phyloP scores from a whole-genome alignment of 345 rosid genomes.

The Eucalyptus grandis region DNA sequence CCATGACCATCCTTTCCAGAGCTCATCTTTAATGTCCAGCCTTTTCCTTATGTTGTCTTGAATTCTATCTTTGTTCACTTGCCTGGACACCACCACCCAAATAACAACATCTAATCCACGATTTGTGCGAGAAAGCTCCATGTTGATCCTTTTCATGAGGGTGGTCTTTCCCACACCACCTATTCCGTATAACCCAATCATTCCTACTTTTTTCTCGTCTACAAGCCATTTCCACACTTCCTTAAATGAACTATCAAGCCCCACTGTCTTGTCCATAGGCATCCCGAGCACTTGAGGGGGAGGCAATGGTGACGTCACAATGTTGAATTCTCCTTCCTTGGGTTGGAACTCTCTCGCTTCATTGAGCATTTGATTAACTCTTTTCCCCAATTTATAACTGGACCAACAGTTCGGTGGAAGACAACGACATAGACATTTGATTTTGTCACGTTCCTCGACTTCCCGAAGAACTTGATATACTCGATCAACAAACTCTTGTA shows the following conservation, averaged over 20 bases:
- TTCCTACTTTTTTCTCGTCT: neutral
- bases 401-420: neutral
- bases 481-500: accelerated
- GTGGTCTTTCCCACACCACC: slow-evolving; percentile 6
- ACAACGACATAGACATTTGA: neutral
- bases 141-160: neutral
- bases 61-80: neutral
- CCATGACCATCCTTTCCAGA: neutral
- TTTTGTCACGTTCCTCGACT: neutral
- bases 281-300: neutral
- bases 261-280: neutral
- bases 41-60: neutral
- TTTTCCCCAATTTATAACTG: neutral
- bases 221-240: neutral
- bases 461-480: neutral
- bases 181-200: neutral
- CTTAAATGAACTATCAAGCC: neutral
- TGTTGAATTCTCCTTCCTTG: accelerated
- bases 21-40: neutral
- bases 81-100: neutral
- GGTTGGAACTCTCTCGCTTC: neutral
- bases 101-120: neutral
- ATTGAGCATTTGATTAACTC: neutral
- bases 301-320: accelerated
- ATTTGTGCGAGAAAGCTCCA: neutral